These are phyloP conservation scores for Entomortierella chlamydospora DNA, from an alignment of 192 early-diverging fungal species.

Conservation along the genomic window DNA sequence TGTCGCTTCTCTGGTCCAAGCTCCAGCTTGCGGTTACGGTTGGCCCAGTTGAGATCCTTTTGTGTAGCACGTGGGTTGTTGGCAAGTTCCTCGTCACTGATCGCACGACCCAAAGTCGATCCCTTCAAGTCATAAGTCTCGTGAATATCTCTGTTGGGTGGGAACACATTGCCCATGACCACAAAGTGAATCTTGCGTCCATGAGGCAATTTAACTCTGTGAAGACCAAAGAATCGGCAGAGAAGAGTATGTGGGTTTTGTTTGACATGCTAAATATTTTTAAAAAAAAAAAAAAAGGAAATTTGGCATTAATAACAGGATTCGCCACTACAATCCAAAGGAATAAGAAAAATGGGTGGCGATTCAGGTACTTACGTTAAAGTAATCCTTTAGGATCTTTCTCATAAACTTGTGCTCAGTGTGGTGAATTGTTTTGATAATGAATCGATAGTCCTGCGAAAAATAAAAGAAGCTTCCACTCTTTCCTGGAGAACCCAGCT, in stretches of 20 bases:
- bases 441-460: conserved; percentile 97
- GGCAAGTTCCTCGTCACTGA: conserved; percentile 78
- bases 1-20: conserved; percentile 85
- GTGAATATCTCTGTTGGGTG: conserved; percentile 96
- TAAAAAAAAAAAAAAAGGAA: conserved; percentile 13
- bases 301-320: no score
- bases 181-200: conserved; percentile 98
- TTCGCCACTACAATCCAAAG: no score
- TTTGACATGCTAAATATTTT: conserved; percentile 73
- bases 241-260: conserved; percentile 92
- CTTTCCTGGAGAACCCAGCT: conserved; percentile 95
- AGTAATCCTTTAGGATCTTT: conserved; percentile 88
- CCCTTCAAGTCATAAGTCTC: conserved; percentile 97
- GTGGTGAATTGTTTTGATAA: conserved; percentile 98
- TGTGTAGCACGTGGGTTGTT: conserved; percentile 90
- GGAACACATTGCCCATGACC: conserved; percentile 99
- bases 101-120: conserved; percentile 87
- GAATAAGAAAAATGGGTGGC: neutral
- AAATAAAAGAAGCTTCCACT: conserved; percentile 98
- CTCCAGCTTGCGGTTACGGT: conserved; percentile 76
- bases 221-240: conserved; percentile 94
- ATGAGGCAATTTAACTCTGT: conserved; percentile 95
- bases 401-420: conserved; percentile 96
- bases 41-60: conserved; percentile 98
- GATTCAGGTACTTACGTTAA: conserved; percentile 65